Conservation (phyloP, 805 yeast genomes). For the Kuraishia molischiana region DNA sequence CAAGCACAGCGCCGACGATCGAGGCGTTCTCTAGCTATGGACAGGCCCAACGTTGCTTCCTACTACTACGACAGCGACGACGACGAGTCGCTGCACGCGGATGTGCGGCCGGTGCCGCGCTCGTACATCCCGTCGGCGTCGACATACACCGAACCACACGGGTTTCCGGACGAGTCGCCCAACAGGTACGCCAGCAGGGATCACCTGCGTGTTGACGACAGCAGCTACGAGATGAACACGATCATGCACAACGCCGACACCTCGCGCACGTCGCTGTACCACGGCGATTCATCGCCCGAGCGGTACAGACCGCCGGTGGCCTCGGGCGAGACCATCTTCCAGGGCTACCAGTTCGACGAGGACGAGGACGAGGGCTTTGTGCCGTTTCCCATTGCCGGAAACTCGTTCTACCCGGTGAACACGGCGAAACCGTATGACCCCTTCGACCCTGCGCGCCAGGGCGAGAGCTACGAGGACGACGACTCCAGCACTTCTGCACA, state of each 20-base stretch:
- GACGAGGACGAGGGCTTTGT: slow-evolving; percentile 18
- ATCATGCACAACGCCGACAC: not conserved
- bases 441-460: not conserved
- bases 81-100: not conserved
- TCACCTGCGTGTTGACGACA: not conserved
- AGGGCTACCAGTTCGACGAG: slow-evolving; percentile 14
- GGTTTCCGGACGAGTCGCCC: not conserved
- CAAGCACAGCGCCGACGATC: too few relatives aligned
- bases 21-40: not conserved
- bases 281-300: not conserved
- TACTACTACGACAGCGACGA: not conserved
- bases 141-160: not conserved
- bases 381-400: slow-evolving; percentile 22
- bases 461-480: not conserved
- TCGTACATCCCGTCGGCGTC: slow-evolving; percentile 2
- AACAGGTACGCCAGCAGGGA: not conserved
- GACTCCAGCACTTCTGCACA: not conserved
- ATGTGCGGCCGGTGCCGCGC: slow-evolving; percentile 2
- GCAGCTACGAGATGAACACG: not conserved
- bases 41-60: slow-evolving; percentile 1
- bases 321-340: slow-evolving; percentile 2
- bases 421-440: slow-evolving; percentile 4
- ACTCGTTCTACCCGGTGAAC: slow-evolving; percentile 23
- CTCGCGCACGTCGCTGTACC: not conserved
- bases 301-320: not conserved